phyloP scores from a whole-genome alignment of 2,329 filamentous ascomycete species.

The Bretziella fagacearum region DNA sequence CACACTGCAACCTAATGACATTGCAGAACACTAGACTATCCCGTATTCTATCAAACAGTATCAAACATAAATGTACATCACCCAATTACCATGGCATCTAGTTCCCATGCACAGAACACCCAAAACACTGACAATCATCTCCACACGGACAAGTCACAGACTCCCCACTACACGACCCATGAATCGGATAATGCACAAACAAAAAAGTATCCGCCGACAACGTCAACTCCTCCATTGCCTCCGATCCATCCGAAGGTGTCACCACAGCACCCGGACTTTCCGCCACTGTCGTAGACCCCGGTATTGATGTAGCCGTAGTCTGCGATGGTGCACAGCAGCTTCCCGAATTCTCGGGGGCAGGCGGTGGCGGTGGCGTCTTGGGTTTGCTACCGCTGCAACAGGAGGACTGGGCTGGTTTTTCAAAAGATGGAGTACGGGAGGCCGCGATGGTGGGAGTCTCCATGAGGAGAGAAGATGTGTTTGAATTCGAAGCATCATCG shows the following conservation, averaged over 20 bases:
- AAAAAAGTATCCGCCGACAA: conserved; percentile 38
- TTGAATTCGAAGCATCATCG: conserved; percentile 7
- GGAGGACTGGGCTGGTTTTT: background rate
- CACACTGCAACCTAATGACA: too few relatives aligned
- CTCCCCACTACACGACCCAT: conserved; percentile 30
- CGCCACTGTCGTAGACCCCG: background rate
- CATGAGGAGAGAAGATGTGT: background rate
- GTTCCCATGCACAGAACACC: conserved; percentile 34
- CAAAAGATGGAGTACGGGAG: background rate
- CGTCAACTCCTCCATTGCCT: conserved; percentile 32
- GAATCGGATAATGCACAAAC: conserved; percentile 39
- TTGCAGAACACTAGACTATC: too few relatives aligned
- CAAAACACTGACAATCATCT: conserved; percentile 41
- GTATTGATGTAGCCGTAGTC: background rate
- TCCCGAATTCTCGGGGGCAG: background rate
- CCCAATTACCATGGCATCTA: background rate
- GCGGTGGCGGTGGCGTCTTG: background rate
- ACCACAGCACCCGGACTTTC: conserved; percentile 18
- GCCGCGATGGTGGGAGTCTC: background rate
- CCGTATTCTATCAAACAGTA: too few relatives aligned
- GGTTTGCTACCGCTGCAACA: background rate
- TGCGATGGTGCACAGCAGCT: background rate
- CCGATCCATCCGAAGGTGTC: conserved; percentile 22
- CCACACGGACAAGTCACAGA: conserved; percentile 38
- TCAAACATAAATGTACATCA: too few relatives aligned